These are phyloP conservation scores for Henckelia pumila DNA, from an alignment of 257 asterid genomes.

Conservation along the genomic window DNA sequence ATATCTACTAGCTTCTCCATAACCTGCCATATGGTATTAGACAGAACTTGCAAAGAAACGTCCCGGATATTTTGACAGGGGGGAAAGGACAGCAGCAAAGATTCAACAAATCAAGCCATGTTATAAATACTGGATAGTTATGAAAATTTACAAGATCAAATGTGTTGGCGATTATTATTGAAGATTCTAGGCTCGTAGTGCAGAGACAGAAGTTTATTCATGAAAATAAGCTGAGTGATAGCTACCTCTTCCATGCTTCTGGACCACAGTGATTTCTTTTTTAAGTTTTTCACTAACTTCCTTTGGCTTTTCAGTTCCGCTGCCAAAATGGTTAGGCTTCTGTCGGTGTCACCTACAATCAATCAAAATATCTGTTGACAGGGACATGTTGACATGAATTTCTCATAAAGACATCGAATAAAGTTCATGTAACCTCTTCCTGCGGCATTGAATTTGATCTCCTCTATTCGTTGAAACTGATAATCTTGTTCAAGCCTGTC, in stretches of 20 bases:
- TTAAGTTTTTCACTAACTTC: constrained; percentile 56
- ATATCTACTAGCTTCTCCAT: constrained; percentile 79
- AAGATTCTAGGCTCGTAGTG: not conserved
- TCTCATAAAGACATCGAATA: constrained; percentile 7
- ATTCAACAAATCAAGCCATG: not conserved
- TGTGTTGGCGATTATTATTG: not conserved
- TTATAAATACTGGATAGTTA: too few species aligned
- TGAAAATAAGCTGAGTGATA: constrained; percentile 23
- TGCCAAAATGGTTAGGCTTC: constrained; percentile 41
- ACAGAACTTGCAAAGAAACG: constrained; percentile 11
- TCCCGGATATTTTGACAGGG: not conserved
- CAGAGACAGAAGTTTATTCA: not conserved
- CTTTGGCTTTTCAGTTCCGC: constrained; percentile 53
- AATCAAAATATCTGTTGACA: too few species aligned
- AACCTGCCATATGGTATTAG: constrained; percentile 43
- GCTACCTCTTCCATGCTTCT: constrained; percentile 79
- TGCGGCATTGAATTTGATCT: constrained; percentile 35
- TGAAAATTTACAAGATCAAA: not conserved
- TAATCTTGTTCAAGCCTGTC: constrained; percentile 59
- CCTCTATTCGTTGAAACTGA: constrained; percentile 45
- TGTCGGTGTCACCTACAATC: constrained; percentile 41
- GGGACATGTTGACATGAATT: not conserved
- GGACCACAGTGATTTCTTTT: constrained; percentile 78
- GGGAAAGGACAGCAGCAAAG: not conserved
- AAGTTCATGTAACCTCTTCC: constrained; percentile 47